Percentiles rank a stretch among this genome's conserved stretches.
Evolutionary conservation across 1,139 yeast genomes (phyloP).

Genomic region (Saccharomyces hybrid): DNA sequence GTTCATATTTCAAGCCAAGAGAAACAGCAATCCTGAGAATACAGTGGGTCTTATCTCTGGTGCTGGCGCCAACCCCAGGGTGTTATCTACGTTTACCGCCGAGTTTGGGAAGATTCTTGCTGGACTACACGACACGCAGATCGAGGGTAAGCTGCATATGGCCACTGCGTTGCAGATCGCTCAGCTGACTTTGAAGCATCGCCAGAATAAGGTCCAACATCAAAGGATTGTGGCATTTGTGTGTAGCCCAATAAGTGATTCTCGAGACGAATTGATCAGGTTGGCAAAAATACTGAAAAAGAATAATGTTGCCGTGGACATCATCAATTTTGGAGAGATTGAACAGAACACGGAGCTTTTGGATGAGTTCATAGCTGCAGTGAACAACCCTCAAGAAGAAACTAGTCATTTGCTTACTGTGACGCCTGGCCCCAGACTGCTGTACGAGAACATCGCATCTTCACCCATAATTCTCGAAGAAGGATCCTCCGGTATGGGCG

Average conservation of each 20-base stretch:
- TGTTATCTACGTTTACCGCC: slow-evolving; percentile 76
- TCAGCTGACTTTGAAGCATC: slow-evolving; percentile 91
- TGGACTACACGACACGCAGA: slow-evolving; percentile 79
- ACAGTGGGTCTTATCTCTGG: slow-evolving; percentile 86
- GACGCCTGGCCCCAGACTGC: slow-evolving; percentile 81
- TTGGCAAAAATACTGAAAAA: slow-evolving; percentile 91
- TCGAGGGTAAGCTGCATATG: slow-evolving; percentile 63
- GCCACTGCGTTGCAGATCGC: slow-evolving; percentile 91
- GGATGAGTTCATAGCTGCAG: slow-evolving; percentile 71
- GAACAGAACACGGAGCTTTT: slow-evolving; percentile 66
- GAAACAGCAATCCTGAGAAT: slow-evolving; percentile 85
- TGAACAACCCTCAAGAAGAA: slow-evolving; percentile 48
- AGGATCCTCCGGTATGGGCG: slow-evolving; percentile 12
- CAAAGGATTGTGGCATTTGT: slow-evolving; percentile 88
- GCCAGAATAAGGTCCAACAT: slow-evolving; percentile 87
- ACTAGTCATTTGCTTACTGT: slow-evolving; percentile 80
- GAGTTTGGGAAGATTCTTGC: slow-evolving; percentile 82
- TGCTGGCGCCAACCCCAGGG: slow-evolving; percentile 82
- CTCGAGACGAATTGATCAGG: slow-evolving; percentile 59
- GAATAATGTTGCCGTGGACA: slow-evolving; percentile 83
- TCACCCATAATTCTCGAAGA: slow-evolving; percentile 33
- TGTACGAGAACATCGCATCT: slow-evolving; percentile 35
- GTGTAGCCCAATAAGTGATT: slow-evolving; percentile 68
- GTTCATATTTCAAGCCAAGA: slow-evolving; percentile 75
- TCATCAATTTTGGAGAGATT: slow-evolving; percentile 90